Conservation (phyloP, 2,329 filamentous ascomycete genomes). For the Botrytis sinoallii region DNA sequence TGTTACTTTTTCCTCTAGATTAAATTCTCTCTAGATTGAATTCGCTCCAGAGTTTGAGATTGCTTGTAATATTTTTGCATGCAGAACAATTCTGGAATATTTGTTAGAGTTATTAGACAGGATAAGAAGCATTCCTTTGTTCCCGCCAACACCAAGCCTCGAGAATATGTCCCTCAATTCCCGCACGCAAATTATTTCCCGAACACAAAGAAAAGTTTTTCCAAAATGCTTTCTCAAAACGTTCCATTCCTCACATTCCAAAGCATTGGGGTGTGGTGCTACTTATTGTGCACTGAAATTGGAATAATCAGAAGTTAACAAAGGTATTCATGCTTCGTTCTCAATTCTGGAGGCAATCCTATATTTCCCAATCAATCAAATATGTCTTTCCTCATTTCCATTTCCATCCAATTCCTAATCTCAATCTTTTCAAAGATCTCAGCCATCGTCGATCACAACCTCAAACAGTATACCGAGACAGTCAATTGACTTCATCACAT, state of each 20-base stretch:
- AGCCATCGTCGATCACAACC: not conserved
- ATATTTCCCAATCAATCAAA: not conserved
- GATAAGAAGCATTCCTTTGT: not conserved
- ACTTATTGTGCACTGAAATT: conserved; percentile 2
- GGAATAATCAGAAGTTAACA: not conserved
- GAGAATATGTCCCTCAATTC: not conserved
- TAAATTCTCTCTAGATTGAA: not conserved
- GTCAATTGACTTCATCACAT: not conserved
- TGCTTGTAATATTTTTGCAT: not conserved
- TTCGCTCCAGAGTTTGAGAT: not conserved
- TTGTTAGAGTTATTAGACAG: not conserved
- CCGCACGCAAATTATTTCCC: not conserved
- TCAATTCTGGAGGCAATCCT: not conserved
- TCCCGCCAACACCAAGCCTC: not conserved
- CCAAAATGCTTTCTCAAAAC: not conserved
- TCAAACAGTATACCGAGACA: not conserved
- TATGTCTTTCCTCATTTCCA: conserved; percentile 9
- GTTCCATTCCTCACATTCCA: not conserved
- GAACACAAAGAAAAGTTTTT: not conserved
- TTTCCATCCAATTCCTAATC: not conserved
- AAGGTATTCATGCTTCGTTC: not conserved
- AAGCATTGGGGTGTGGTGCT: not conserved
- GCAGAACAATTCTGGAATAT: not conserved
- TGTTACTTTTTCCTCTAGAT: not conserved
- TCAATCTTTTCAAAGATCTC: not conserved